Conservation (phyloP, 306 rosid genomes). For the Hippophae gyantsensis region DNA sequence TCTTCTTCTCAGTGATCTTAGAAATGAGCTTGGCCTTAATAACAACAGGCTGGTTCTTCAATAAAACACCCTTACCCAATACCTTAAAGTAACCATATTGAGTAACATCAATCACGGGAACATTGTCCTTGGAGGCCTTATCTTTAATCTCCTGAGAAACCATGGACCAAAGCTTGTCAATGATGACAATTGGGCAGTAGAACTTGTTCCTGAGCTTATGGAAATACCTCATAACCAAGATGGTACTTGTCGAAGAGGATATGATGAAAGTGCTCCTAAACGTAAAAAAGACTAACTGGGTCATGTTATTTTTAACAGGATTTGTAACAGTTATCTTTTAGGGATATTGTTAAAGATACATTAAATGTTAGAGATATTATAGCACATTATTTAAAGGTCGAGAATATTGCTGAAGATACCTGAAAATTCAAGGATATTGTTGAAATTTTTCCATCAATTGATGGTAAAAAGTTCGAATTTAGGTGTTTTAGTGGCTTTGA, state of each 20-base stretch:
- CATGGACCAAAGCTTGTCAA: constrained; percentile 70
- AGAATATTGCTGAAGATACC: too few species aligned
- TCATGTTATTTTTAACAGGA: too few species aligned
- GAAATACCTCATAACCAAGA: constrained; percentile 79
- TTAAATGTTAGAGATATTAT: too few species aligned
- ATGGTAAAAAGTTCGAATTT: too few species aligned
- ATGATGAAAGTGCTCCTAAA: constrained; percentile 91
- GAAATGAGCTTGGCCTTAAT: constrained; percentile 78
- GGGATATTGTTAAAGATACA: too few species aligned
- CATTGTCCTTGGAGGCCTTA: constrained; percentile 54
- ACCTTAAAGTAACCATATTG: constrained; percentile 65
- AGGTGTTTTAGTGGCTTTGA: too few species aligned
- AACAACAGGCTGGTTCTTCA: constrained; percentile 47
- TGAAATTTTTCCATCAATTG: too few species aligned
- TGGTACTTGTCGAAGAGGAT: constrained; percentile 90
- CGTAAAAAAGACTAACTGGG: too few species aligned
- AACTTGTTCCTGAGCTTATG: constrained; percentile 80
- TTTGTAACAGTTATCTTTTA: too few species aligned
- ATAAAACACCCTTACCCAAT: constrained; percentile 60
- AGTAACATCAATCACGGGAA: constrained; percentile 56
- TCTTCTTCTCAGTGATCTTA: constrained; percentile 80
- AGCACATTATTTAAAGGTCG: too few species aligned
- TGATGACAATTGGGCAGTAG: constrained; percentile 74
- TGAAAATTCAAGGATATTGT: too few species aligned
- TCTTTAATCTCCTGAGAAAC: constrained; percentile 65